These are phyloP conservation scores for Beauveria caledonica DNA, from an alignment of 2,329 filamentous ascomycete species.

Conservation along the genomic window DNA sequence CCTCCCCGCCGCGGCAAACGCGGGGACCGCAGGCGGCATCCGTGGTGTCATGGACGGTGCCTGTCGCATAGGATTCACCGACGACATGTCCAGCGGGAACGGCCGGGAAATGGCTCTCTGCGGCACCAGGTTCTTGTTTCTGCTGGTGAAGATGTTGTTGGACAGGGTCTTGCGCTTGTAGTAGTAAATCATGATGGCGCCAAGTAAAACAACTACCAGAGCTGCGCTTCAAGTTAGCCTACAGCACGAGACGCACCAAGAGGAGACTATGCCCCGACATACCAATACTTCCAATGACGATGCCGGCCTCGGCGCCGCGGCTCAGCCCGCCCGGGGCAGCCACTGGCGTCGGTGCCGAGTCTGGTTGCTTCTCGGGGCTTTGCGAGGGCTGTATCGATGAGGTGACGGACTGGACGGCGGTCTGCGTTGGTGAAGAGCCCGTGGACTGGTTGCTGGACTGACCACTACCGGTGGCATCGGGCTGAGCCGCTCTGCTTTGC, in stretches of 20 bases:
- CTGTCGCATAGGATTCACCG: background rate
- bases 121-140: background rate
- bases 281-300: conserved; percentile 8
- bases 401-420: background rate
- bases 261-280: background rate
- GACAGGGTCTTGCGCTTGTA: conserved; percentile 1
- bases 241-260: no score
- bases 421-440: background rate
- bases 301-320: conserved; percentile 4
- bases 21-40: background rate
- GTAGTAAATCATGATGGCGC: conserved; percentile 3
- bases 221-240: background rate
- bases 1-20: background rate
- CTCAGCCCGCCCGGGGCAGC: background rate
- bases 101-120: conserved; percentile 2
- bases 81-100: background rate
- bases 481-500: background rate
- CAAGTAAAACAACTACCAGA: background rate
- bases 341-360: background rate
- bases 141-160: background rate
- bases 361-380: background rate
- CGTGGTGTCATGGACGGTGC: background rate
- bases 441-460: background rate
- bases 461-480: background rate
- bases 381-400: background rate